Percentiles rank a stretch among this genome's conserved stretches.
These are phyloP conservation scores for Solanum piurae DNA, from an alignment of 257 asterid genomes.

Conservation along the genomic window DNA sequence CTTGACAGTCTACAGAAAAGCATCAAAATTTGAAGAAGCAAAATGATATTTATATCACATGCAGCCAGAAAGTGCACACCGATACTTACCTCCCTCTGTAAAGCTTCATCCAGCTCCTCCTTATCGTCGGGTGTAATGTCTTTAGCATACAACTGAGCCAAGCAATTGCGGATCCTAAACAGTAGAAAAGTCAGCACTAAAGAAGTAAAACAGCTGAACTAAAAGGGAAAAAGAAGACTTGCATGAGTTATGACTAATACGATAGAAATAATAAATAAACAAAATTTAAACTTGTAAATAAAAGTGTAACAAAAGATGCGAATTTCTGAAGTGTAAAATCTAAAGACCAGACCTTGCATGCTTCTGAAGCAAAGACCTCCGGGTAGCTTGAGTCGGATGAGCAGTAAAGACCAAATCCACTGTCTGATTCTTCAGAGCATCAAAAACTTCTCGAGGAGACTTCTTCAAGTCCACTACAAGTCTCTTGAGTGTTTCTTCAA, in stretches of 20 bases:
- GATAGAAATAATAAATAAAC: background rate
- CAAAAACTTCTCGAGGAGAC: conserved; percentile 40
- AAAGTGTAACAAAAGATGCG: background rate
- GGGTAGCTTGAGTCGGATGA: conserved; percentile 40
- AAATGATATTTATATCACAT: background rate
- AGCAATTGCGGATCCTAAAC: conserved; percentile 32
- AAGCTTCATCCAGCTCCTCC: conserved; percentile 42
- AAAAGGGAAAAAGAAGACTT: background rate
- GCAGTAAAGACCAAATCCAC: conserved; percentile 46
- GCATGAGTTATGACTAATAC: background rate
- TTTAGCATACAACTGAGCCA: conserved; percentile 37
- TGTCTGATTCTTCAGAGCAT: conserved; percentile 43
- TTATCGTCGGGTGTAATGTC: conserved; percentile 43
- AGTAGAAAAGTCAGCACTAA: background rate
- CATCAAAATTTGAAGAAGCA: background rate
- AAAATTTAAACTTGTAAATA: background rate
- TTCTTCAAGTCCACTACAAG: conserved; percentile 30
- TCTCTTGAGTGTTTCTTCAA: conserved; percentile 42
- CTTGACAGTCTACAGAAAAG: background rate
- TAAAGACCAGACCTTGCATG: conserved; percentile 25
- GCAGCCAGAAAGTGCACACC: background rate
- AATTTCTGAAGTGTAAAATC: background rate
- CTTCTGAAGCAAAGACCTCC: conserved; percentile 46
- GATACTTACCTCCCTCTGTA: conserved; percentile 35
- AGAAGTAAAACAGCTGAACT: background rate